Evolutionary conservation across 1,139 yeast species (phyloP), one percentile per base, ranked within the genome.

Genomic region (Yamadazyma atmosphaerica): DNA sequence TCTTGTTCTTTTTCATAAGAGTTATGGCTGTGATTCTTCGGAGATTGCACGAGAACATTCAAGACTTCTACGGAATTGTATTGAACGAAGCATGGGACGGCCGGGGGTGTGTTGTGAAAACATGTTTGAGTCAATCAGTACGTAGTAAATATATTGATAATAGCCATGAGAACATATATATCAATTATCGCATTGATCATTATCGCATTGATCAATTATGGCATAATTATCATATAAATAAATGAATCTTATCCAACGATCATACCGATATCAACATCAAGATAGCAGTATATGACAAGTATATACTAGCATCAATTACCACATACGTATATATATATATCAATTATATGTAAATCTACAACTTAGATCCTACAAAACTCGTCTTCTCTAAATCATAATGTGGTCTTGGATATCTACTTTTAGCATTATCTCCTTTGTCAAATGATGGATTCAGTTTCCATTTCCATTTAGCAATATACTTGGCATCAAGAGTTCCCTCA

Each of bases 381-480:
- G n/a, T n/a, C n/a, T n/a, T n/a, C 21, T 35, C 39, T 12, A 46
- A 35, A 29, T 50, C 36, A 34, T 46, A 49, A 35, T 50, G 54
- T 7, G 50, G 50, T 34, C 54, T 39, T 6, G 52, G 52, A 18
- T 19, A 25, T 35, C 54, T 41, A 37, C 54, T 50, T 26, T 47
- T 42, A 2, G 50, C 32, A 35, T 47, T 38, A 21, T 38, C 43
- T 2, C 46, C 50, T 15, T 37, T 34, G 5, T 39, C 51, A 35
- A 49, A 47, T 3, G 49, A 42, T 13, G 55, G 49, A 16, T 61
- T 56, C 27, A 51, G 37, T 51, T 63, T 64, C 72, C 74, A 66
- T 35, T 47, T 51, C 53, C 66, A 65, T 8, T 52, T 39, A 9
- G 50, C 39, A 1, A 56, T 53, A 39, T 58, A 56, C 23, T 49